Conservation (phyloP, 148 eudicot species). For the Salicornia ramosissima region DNA sequence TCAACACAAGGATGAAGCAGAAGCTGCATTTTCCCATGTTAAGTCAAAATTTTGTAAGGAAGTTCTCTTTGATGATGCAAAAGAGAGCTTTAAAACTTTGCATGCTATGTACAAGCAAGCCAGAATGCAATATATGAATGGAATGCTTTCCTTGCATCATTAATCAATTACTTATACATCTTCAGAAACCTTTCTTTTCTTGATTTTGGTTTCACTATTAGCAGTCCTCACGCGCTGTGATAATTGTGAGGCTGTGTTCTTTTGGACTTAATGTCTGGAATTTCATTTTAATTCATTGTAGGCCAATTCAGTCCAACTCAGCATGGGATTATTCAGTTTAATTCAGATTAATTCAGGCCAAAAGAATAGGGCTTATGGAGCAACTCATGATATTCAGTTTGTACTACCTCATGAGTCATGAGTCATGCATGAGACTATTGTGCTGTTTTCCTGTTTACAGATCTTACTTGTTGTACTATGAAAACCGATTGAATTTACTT, state of each 20-base stretch:
- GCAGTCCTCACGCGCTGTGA: not conserved
- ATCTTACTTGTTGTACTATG: not conserved
- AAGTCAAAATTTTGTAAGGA: conserved; percentile 61
- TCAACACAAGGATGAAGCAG: conserved; percentile 31
- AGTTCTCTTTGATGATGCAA: conserved; percentile 46
- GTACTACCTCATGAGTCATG: not conserved
- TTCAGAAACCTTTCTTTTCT: not conserved
- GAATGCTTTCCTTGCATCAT: conserved; percentile 71
- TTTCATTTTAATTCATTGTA: too few species aligned
- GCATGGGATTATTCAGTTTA: too few species aligned
- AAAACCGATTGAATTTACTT: too few species aligned
- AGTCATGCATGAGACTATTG: too few species aligned
- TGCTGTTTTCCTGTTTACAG: not conserved
- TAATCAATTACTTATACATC: not conserved
- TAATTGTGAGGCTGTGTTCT: too few species aligned
- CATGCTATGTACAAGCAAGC: conserved; percentile 53
- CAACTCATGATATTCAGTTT: not conserved
- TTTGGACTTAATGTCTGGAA: too few species aligned
- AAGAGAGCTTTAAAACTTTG: conserved; percentile 33
- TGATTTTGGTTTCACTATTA: not conserved
- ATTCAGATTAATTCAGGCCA: too few species aligned
- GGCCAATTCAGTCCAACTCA: too few species aligned
- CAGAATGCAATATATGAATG: conserved; percentile 49
- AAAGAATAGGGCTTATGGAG: too few species aligned
- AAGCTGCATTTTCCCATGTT: conserved; percentile 42